A percentile compares a stretch with the other conserved stretches of the same genome.
phyloP scores from a whole-genome alignment of 139 green algal genomes.

The Microglena sp. region DNA sequence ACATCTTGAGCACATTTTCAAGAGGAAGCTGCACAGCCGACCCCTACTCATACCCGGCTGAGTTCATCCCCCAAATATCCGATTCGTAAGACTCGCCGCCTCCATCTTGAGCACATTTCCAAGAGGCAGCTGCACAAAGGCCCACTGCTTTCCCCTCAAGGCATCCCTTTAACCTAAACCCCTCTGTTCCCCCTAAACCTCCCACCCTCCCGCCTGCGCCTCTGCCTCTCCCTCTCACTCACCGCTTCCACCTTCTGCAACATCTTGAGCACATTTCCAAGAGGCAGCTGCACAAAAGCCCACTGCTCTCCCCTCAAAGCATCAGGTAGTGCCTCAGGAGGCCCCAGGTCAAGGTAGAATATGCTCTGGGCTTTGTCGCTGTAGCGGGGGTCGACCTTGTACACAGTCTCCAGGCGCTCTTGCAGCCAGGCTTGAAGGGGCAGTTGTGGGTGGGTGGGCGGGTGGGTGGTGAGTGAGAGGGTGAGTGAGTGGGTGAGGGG shows the following conservation, averaged over 20 bases:
- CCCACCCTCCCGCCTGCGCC: no score
- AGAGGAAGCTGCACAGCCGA: no score
- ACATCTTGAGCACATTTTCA: conserved; percentile 45
- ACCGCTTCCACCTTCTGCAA: conserved; percentile 42
- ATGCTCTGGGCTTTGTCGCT: conserved; percentile 60
- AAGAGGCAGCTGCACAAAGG: conserved; percentile 40
- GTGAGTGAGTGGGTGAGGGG: no score
- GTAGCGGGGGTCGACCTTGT: conserved; percentile 78
- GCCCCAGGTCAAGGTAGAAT: conserved; percentile 71
- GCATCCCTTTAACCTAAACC: background rate
- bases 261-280: conserved; percentile 57
- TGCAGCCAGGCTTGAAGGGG: conserved; percentile 64
- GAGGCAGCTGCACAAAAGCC: conserved; percentile 93
- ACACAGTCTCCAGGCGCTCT: conserved; percentile 78
- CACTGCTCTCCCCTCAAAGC: conserved; percentile 88
- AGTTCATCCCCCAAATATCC: no score
- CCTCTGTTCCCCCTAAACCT: background rate
- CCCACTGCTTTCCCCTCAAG: background rate
- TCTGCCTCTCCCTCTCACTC: conserved; percentile 4
- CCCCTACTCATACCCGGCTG: no score
- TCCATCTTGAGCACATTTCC: conserved; percentile 47
- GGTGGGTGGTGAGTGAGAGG: no score
- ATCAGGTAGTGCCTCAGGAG: conserved; percentile 76
- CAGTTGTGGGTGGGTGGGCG: no score
- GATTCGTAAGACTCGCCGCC: conserved; percentile 27